Base-by-base conservation (phyloP, 169 alveolate genomes). In the Plasmodium reichenowi region DNA sequence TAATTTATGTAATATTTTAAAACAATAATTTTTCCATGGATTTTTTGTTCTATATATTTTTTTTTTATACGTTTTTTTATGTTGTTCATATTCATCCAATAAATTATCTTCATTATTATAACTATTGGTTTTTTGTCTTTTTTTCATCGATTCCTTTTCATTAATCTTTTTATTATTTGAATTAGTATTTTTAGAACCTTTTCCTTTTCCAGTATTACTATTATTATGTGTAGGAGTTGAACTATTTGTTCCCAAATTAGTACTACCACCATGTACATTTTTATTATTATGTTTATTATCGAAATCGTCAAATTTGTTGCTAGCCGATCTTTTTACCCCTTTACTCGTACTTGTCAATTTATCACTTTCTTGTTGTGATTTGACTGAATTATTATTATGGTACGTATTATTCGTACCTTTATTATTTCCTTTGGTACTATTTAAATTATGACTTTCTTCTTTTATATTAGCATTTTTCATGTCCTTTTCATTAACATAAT, bases 1-100 rank as follows among this genome's bases (percentile, higher is more conserved):
- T 47, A 94, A 72, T 68, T 93, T 92, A 73, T 94, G 94, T 47
- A 93, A 68, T 52, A 93, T 93, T 54, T 68, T 74, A 59, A 76
- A 72, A 70, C 95, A 89, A 32, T 74, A 56, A 63, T 76, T 88
- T 58, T 75, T 54, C 95, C 95, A 93, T 24, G 72, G 71, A 48
- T 80, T 64, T 88, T 88, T 38, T 22, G 93, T 86, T 26, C 72
- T 86, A 91, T 74, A 47, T 54, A 85, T 54, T 62, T 90, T 64
- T 76, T 86, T 78, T 71, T 86, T 70, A 73, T 71, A 54, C 76
- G 85, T 72, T 71, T 76, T 68, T 70, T 85, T 24, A 45, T 85
- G 60, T 48, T 64, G 89, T 74, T 72, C 83, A 90, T 93, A 56
- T 86, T 75, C 76, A 58, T 83, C 80, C 47, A 67, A 48, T 48